A percentile compares a stretch with the other conserved stretches of the same genome.
phyloP scores from a whole-genome alignment of 345 rosid genomes.

The Citrus cavaleriei region DNA sequence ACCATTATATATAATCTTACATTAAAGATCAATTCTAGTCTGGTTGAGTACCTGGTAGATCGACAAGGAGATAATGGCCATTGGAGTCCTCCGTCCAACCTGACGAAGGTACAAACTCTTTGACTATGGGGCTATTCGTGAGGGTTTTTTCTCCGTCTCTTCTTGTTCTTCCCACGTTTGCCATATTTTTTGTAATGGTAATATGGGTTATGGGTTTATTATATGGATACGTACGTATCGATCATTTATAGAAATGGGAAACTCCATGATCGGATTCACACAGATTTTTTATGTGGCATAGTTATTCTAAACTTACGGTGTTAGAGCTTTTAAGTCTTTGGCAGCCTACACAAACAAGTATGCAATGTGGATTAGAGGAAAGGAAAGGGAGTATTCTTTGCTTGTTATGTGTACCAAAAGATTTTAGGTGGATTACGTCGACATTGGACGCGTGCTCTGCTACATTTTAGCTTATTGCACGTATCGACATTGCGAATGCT shows the following conservation, averaged over 20 bases:
- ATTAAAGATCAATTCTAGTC: too few relatives aligned
- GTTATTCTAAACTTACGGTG: constrained; percentile 4
- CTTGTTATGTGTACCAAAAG: constrained; percentile 19
- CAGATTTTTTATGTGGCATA: neutral
- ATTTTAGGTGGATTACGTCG: neutral
- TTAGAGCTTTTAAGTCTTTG: neutral
- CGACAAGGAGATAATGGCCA: constrained; percentile 40
- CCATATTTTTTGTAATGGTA: constrained; percentile 12
- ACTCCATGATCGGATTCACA: neutral
- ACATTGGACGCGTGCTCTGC: neutral
- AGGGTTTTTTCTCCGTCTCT: neutral
- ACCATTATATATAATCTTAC: too few relatives aligned
- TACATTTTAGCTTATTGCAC: neutral
- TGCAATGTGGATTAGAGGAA: neutral
- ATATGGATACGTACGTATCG: neutral
- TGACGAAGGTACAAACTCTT: constrained; percentile 35
- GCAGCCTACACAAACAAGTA: neutral
- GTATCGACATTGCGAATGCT: neutral
- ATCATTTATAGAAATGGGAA: neutral
- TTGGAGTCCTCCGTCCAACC: constrained; percentile 46
- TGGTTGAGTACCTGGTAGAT: constrained; percentile 49
- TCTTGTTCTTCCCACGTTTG: constrained; percentile 5
- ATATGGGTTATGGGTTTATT: neutral
- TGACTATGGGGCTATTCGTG: constrained; percentile 7
- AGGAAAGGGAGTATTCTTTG: constrained; percentile 22